Evolutionary conservation across 2,329 filamentous ascomycete genomes (phyloP).

Genomic region (Neopestalotiopsis sp.): DNA sequence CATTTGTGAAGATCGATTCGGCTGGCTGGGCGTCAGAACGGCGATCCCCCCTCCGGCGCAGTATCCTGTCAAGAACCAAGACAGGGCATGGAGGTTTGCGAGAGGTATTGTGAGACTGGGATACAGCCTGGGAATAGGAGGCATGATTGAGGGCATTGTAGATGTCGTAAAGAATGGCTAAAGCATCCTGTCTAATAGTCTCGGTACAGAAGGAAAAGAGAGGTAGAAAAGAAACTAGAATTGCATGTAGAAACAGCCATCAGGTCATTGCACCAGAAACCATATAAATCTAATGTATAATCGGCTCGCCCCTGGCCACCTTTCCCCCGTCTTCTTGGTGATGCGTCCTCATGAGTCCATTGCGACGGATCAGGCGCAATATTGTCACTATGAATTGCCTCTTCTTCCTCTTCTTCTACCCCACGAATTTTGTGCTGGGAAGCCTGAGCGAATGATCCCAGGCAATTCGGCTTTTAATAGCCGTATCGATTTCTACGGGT

Average conservation of each 20-base stretch:
- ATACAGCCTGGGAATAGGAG: slow-evolving; percentile 52
- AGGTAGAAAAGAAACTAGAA: neutral
- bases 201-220: neutral
- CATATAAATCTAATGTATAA: too few relatives aligned
- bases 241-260: neutral
- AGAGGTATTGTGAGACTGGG: slow-evolving; percentile 66
- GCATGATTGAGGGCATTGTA: slow-evolving; percentile 46
- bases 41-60: slow-evolving; percentile 80
- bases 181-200: neutral
- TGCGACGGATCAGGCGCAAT: too few relatives aligned
- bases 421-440: too few relatives aligned
- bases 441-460: too few relatives aligned
- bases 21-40: slow-evolving; percentile 70
- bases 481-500: too few relatives aligned
- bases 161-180: slow-evolving; percentile 27
- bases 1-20: slow-evolving; percentile 77
- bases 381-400: too few relatives aligned
- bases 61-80: slow-evolving; percentile 77
- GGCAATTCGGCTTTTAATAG: too few relatives aligned
- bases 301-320: too few relatives aligned
- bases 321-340: too few relatives aligned
- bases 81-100: slow-evolving; percentile 69
- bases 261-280: too few relatives aligned
- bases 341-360: too few relatives aligned
- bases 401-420: too few relatives aligned